These are phyloP conservation scores for Solanum peruvianum DNA, from an alignment of 257 asterid species.

Conservation along the genomic window DNA sequence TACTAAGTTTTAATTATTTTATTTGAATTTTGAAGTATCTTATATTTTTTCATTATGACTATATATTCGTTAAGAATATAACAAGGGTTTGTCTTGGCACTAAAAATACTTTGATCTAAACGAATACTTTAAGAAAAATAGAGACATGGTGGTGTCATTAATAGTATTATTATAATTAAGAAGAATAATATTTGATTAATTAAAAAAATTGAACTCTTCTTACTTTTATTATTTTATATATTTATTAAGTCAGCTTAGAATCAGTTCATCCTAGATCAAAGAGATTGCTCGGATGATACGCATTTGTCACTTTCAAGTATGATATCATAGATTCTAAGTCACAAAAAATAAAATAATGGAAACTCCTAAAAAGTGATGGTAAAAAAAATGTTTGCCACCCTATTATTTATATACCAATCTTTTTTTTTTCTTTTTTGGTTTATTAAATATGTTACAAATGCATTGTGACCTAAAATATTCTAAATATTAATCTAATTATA, in stretches of 20 bases:
- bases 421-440: background rate
- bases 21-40: background rate
- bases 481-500: background rate
- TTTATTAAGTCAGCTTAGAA: constrained; percentile 38
- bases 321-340: background rate
- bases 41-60: background rate
- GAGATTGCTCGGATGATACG: background rate
- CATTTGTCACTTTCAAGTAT: background rate
- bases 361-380: background rate
- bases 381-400: background rate
- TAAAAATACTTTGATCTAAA: background rate
- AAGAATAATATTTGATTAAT: background rate
- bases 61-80: background rate
- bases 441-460: background rate
- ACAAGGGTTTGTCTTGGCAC: background rate
- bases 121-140: background rate
- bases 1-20: background rate
- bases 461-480: background rate
- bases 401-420: background rate
- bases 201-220: background rate
- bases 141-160: background rate
- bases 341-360: background rate
- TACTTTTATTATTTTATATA: background rate
- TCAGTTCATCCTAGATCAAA: background rate
- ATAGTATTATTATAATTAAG: background rate